Percentiles rank a stretch among this genome's conserved stretches.
Conservation (phyloP, 2,329 filamentous ascomycete genomes). For the Talaromyces sp. region DNA sequence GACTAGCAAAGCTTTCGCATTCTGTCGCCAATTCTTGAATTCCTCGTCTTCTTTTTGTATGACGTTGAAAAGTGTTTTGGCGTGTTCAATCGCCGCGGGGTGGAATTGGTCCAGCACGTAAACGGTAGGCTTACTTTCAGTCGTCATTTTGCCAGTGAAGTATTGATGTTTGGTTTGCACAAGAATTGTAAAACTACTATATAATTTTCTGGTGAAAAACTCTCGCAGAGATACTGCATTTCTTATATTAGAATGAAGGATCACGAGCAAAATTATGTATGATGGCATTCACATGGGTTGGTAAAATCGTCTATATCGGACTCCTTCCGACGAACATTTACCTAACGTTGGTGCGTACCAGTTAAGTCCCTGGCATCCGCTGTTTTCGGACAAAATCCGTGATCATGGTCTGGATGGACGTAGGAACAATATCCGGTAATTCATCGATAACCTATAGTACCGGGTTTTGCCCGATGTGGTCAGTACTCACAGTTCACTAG, state of each 20-base stretch:
- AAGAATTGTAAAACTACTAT: no score
- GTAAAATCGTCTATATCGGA: neutral
- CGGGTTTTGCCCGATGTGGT: neutral
- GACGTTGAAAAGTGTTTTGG: constrained; percentile 39
- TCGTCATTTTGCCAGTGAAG: neutral
- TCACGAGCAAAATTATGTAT: neutral
- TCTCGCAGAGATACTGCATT: no score
- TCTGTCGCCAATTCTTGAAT: constrained; percentile 40
- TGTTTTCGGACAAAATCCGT: neutral
- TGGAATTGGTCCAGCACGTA: constrained; percentile 44
- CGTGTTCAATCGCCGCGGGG: constrained; percentile 34
- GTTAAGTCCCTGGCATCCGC: neutral
- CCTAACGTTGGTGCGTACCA: no score
- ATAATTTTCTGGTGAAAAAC: no score
- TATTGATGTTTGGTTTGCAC: no score
- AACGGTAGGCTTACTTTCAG: constrained; percentile 19
- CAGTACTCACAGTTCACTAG: neutral
- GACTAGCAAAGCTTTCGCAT: constrained; percentile 43
- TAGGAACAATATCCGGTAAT: neutral
- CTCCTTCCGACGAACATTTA: neutral
- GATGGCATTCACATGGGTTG: neutral
- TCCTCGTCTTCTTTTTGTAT: constrained; percentile 36
- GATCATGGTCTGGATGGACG: neutral
- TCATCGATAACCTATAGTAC: neutral
- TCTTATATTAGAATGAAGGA: neutral